Percentiles rank a stretch among this genome's conserved stretches.
These are phyloP conservation scores for Ogataea methanolica DNA, from an alignment of 805 yeast genomes.

Conservation along the genomic window DNA sequence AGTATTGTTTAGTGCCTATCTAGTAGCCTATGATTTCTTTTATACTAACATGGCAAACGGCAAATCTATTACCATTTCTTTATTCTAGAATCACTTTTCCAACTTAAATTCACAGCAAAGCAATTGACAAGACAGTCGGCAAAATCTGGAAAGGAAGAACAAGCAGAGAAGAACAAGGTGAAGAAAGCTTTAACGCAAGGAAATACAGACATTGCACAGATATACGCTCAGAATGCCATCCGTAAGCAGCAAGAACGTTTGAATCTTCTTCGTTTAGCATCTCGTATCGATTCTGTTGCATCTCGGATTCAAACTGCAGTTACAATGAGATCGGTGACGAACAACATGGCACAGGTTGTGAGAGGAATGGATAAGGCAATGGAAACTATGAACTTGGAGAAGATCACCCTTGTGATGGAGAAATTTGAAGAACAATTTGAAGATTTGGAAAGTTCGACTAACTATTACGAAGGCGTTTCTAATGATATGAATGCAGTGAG, in stretches of 20 bases:
- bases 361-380: slow-evolving; percentile 95
- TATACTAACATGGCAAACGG: slow-evolving; percentile 6
- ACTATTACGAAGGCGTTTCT: slow-evolving; percentile 89
- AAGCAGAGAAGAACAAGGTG: slow-evolving; percentile 78
- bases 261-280: slow-evolving; percentile 74
- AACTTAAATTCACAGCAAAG: slow-evolving; percentile 85
- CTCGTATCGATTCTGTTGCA: slow-evolving; percentile 93
- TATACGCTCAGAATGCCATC: slow-evolving; percentile 94
- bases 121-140: slow-evolving; percentile 86
- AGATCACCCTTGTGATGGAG: slow-evolving; percentile 92
- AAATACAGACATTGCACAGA: slow-evolving; percentile 84
- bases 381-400: slow-evolving; percentile 92
- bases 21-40: too few species aligned
- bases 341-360: slow-evolving; percentile 89
- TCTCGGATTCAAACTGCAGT: slow-evolving; percentile 96
- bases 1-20: slow-evolving; percentile 13
- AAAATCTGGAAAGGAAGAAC: slow-evolving; percentile 87
- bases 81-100: slow-evolving; percentile 53
- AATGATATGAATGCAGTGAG: slow-evolving; percentile 81
- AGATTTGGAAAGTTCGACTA: slow-evolving; percentile 89
- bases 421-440: slow-evolving; percentile 95
- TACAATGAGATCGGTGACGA: slow-evolving; percentile 92
- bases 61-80: background rate
- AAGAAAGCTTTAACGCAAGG: slow-evolving; percentile 87
- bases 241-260: slow-evolving; percentile 85